Conservation (phyloP, 2,329 filamentous ascomycete genomes). For the Alternaria incomplexa region DNA sequence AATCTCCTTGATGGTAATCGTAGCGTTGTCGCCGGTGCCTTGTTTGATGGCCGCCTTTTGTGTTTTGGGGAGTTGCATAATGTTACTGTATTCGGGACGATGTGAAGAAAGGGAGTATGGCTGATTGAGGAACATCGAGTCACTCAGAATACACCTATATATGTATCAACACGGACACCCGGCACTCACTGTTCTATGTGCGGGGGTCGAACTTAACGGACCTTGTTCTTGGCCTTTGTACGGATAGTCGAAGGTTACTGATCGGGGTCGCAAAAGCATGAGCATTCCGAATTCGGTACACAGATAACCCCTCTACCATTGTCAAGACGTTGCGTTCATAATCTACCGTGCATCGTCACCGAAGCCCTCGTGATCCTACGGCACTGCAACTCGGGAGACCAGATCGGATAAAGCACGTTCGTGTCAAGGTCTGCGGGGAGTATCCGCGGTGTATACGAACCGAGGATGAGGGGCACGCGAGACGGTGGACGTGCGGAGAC, state of each 20-base stretch:
- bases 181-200: neutral
- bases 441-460: neutral
- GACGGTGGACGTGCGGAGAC: neutral
- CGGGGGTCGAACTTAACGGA: neutral
- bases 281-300: neutral
- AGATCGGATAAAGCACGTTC: neutral
- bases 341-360: neutral
- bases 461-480: neutral
- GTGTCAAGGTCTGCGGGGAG: neutral
- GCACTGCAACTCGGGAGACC: neutral
- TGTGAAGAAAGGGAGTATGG: neutral
- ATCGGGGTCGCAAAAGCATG: neutral
- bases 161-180: neutral
- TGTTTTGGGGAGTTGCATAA: constrained; percentile 39
- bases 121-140: neutral
- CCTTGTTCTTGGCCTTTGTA: neutral
- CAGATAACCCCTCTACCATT: neutral
- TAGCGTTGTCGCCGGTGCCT: constrained; percentile 30
- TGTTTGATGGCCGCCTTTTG: constrained; percentile 47
- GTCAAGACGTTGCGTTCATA: neutral
- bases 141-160: neutral
- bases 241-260: neutral
- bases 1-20: constrained; percentile 36
- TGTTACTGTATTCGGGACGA: neutral
- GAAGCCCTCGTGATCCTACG: neutral